A percentile compares a stretch with the other conserved stretches of the same genome.
Evolutionary conservation across 768 basidiomycete species (phyloP).

Genomic region (Xerocomellus amylosporus): DNA sequence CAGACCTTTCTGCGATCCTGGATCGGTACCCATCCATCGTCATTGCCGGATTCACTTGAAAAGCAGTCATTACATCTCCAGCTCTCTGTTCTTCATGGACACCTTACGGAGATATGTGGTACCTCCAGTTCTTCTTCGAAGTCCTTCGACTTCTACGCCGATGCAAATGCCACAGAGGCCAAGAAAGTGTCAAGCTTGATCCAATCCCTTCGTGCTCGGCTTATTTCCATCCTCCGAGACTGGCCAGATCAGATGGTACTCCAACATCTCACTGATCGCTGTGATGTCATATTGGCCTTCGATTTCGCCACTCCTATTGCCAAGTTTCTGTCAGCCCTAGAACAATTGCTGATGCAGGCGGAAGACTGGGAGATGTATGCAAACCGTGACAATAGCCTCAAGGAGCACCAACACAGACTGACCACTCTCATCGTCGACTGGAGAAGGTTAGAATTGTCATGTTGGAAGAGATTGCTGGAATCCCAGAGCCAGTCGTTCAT

Average conservation of each 20-base stretch:
- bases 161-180: conserved; percentile 71
- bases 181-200: conserved; percentile 58
- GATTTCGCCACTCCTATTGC: conserved; percentile 72
- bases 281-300: conserved; percentile 59
- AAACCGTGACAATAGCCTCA: conserved; percentile 85
- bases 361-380: conserved; percentile 98
- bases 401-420: conserved; percentile 59
- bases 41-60: conserved; percentile 49
- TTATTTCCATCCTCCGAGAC: conserved; percentile 59
- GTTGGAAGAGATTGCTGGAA: conserved; percentile 80
- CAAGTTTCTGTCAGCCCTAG: conserved; percentile 75
- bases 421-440: conserved; percentile 79
- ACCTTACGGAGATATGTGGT: conserved; percentile 33
- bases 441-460: conserved; percentile 85
- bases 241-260: conserved; percentile 99
- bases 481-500: conserved; percentile 55
- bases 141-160: conserved; percentile 75
- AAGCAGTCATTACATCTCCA: conserved; percentile 49
- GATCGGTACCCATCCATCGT: conserved; percentile 28
- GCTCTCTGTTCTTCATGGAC: conserved; percentile 46
- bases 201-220: conserved; percentile 45
- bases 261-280: conserved; percentile 75
- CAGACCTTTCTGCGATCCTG: conserved; percentile 33
- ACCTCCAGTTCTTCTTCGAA: conserved; percentile 13
- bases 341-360: conserved; percentile 80